Evolutionary conservation across 495 filamentous ascomycete species (phyloP), one percentile per base, ranked within the genome.

Genomic region (Friedmanniomyces simplex): DNA sequence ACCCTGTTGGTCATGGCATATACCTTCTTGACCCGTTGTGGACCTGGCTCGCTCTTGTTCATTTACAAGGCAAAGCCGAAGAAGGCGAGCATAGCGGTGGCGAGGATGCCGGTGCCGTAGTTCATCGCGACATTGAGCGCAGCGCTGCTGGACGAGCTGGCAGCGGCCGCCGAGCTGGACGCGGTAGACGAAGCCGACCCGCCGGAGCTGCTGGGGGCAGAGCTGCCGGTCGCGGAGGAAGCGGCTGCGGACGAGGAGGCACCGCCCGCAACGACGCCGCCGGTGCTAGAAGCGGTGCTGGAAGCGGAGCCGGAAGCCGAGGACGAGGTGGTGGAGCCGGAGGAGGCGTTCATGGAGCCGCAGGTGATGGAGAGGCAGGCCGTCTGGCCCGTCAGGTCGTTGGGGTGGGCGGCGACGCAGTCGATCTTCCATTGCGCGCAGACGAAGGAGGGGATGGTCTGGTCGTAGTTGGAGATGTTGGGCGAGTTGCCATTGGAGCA

Each of bases 391-490:
- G 67, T 61, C 26, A 73, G 69, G 65, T 78, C 69, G 51, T 73
- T 66, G 57, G 73, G 69, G 67, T 78, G 67, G 39, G 68, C 55
- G 4, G 60, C 37, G 60, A 81, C 74, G 70, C 82, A 85, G 59
- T 79, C 68, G 46, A 53, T 65, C 57, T 66, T 78, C 63, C 71
- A 77, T 25, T 64, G 66, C 42, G 76, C 49, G 72, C 82, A 85
- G 64, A 78, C 73, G 65, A 71, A 76, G 71, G 74, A 81, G 42
- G 82, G 82, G 32, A 84, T 67, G 25, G 79, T 82, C 63, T 76
- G 65, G 34, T 66, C 46, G 71, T 80, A 85, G 53, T 67, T 66
- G 25, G 67, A 63, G 60, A 82, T 73, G 63, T 82, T 73, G 61
- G 82, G 79, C 8, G 51, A 58, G 20, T 66, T 73, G 50, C 76